phyloP scores from a whole-genome alignment of 2,329 filamentous ascomycete genomes.

The Macrophomina pseudophaseolina region DNA sequence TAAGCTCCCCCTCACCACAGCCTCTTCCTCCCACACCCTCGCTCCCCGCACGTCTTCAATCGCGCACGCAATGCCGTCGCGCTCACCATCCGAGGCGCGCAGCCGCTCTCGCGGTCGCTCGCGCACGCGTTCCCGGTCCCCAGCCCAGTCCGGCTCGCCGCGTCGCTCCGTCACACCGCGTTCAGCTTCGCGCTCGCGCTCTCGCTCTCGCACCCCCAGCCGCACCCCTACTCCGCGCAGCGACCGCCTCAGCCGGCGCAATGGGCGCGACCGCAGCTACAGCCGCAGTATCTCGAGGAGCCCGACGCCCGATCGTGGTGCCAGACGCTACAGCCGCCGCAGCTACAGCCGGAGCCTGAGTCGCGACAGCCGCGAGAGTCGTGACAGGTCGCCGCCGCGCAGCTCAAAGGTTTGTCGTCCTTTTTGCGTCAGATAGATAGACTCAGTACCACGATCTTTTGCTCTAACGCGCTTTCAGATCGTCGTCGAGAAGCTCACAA shows the following conservation, averaged over 20 bases:
- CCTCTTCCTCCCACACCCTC: neutral
- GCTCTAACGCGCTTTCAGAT: constrained; percentile 63
- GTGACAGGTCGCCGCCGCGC: constrained; percentile 30
- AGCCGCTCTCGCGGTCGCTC: constrained; percentile 51
- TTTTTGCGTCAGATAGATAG: neutral
- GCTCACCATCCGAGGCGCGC: constrained; percentile 30
- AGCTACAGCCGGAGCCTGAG: constrained; percentile 42
- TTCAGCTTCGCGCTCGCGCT: constrained; percentile 39
- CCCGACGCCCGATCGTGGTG: constrained; percentile 25
- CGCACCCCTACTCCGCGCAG: constrained; percentile 30
- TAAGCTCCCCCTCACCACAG: constrained; percentile 1
- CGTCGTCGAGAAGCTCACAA: constrained; percentile 93
- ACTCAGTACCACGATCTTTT: neutral
- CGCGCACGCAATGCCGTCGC: constrained; percentile 19
- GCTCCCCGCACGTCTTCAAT: neutral
- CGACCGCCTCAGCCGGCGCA: constrained; percentile 35
- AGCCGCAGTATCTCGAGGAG: constrained; percentile 35
- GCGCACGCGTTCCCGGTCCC: constrained; percentile 35
- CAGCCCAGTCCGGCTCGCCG: constrained; percentile 38
- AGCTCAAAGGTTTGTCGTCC: constrained; percentile 44
- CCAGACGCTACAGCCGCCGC: constrained; percentile 27
- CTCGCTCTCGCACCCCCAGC: constrained; percentile 30
- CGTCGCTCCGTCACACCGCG: constrained; percentile 46
- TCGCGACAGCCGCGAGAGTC: constrained; percentile 37
- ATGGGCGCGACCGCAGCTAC: constrained; percentile 42